Evolutionary conservation across 108 stramenopile species (phyloP), one percentile per base, ranked within the genome.

Genomic region (Thalassiosira profunda): DNA sequence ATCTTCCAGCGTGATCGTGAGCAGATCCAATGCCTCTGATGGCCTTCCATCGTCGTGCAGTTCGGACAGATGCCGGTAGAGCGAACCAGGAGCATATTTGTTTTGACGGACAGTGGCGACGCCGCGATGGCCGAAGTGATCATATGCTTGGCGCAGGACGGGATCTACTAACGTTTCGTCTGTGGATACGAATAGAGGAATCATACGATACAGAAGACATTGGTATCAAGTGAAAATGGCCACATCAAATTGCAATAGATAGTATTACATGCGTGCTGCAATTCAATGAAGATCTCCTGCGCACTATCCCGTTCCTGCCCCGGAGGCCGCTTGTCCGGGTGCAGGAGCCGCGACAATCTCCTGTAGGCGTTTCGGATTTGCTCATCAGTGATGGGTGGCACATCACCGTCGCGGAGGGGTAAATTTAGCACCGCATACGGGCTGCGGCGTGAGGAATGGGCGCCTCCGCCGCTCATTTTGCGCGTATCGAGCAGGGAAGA

Each of bases 281-380:
- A 64, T 29, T 72, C 70, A 35, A 63, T 49, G 47, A 71, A 77
- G 21, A 64, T 38, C 42, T 71, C 76, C 53, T 77, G 69, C 25
- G 76, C 76, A 31, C 42, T 47, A 5, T 65, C 63, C 26, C 64
- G 44, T n/a, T 63, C 69, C 41, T 31, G 46, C 0, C 64, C 73
- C 5, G 52, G 20, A 21, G 61, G 56, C n/a, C 44, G 18, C 34
- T 77, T 77, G 26, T 77, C 76, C 21, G 76, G 76, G 63, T 77
- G 76, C 65, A 77, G 54, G 1, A 58, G 43, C 17, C 69, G 76
- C 9, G 76, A 77, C 25, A 71, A 56, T 40, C 54, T 20, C 18
- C 57, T 77, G 63, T 77, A 77, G 5, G 76, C 70, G 34, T 72
- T 57, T 33, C 64, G 29, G 24, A 77, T 77, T 37, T 64, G 63